Evolutionary conservation across 306 rosid genomes (phyloP).

Genomic region (barrel medic (Medicago truncatula)): DNA sequence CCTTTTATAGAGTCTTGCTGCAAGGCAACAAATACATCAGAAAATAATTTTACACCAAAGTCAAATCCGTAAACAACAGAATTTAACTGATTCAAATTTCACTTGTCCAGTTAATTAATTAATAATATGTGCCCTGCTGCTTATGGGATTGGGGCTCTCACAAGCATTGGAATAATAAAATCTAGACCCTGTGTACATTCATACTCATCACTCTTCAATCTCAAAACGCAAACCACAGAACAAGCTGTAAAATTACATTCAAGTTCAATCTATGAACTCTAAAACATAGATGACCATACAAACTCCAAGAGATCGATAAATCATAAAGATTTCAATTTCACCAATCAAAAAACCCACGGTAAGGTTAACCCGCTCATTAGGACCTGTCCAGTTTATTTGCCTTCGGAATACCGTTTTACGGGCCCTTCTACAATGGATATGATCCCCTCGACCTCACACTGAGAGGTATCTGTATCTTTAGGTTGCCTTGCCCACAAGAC

Average conservation of each 20-base stretch:
- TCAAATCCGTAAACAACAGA: not conserved
- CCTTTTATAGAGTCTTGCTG: slow-evolving; percentile 95
- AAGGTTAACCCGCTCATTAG: slow-evolving; percentile 10
- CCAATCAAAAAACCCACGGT: not conserved
- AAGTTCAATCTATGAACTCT: slow-evolving; percentile 8
- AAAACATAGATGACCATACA: slow-evolving; percentile 5
- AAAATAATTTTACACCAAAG: slow-evolving; percentile 17
- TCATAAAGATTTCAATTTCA: slow-evolving; percentile 2
- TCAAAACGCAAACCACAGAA: not conserved
- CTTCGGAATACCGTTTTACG: not conserved
- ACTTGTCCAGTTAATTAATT: not conserved
- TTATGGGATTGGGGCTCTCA: not conserved
- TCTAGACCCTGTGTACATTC: not conserved
- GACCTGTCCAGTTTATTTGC: not conserved
- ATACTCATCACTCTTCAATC: not conserved
- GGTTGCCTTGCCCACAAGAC: too few species aligned
- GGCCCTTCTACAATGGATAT: not conserved
- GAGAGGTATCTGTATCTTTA: too few species aligned
- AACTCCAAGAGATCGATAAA: not conserved
- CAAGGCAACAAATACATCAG: slow-evolving; percentile 45
- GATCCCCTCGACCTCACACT: too few species aligned
- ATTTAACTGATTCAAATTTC: slow-evolving; percentile 7
- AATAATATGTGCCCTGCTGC: slow-evolving; percentile 8
- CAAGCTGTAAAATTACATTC: not conserved
- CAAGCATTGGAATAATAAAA: slow-evolving; percentile 13